Evolutionary conservation across 2,329 filamentous ascomycete genomes (phyloP).

Genomic region (Amylocarpus encephaloides): DNA sequence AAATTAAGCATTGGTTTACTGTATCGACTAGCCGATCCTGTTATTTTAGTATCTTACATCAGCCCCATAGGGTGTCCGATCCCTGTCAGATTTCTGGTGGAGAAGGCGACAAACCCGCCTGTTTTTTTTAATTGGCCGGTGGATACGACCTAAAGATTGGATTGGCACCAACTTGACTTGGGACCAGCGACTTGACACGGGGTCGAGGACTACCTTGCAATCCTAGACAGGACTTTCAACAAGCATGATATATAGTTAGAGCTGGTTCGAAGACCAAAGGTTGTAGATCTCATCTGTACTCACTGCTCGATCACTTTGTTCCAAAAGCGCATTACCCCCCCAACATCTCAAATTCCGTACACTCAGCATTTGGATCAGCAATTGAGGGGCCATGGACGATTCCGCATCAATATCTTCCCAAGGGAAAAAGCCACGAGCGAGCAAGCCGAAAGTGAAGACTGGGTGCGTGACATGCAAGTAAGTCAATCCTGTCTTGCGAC

Average conservation of each 20-base stretch:
- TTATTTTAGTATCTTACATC: constrained; percentile 8
- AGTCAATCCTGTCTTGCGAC: constrained; percentile 4
- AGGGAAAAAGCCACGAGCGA: constrained; percentile 20
- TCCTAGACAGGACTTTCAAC: background rate
- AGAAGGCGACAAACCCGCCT: background rate
- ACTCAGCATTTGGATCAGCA: background rate
- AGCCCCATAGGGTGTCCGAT: background rate
- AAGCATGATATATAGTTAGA: background rate
- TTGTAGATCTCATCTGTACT: background rate
- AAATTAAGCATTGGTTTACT: background rate
- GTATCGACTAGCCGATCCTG: background rate
- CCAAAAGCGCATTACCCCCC: background rate
- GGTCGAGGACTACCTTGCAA: background rate
- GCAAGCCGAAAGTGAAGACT: constrained; percentile 50
- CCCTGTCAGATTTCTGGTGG: background rate
- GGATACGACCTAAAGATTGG: no score
- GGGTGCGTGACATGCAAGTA: constrained; percentile 61
- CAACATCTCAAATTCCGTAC: background rate
- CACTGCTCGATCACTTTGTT: background rate
- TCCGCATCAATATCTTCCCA: background rate
- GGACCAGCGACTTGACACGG: no score
- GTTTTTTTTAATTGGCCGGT: background rate
- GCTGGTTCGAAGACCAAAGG: background rate
- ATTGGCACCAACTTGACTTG: background rate
- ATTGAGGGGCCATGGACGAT: constrained; percentile 1